phyloP scores from a whole-genome alignment of 164 flowering plant genomes.

The Nymphaea thermarum region DNA sequence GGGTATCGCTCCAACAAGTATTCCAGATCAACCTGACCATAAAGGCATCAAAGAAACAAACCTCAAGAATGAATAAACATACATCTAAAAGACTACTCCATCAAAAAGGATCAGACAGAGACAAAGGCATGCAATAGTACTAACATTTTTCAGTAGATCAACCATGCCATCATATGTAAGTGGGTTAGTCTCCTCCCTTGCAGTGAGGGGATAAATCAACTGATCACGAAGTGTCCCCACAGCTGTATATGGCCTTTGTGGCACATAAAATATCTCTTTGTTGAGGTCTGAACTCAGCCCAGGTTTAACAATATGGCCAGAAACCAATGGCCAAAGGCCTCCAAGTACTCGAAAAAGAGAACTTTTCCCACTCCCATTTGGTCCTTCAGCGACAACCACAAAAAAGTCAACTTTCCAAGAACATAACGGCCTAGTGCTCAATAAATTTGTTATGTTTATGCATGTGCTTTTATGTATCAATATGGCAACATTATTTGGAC shows the following conservation, averaged over 20 bases:
- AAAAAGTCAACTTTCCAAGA: no score
- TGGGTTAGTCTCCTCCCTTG: slow-evolving; percentile 58
- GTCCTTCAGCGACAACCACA: slow-evolving; percentile 35
- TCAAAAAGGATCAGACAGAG: background rate
- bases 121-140: background rate
- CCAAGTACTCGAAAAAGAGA: slow-evolving; percentile 98
- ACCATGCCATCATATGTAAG: slow-evolving; percentile 71
- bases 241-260: slow-evolving; percentile 97
- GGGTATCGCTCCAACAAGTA: slow-evolving; percentile 91
- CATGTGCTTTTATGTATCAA: no score
- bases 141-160: slow-evolving; percentile 87
- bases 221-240: slow-evolving; percentile 98
- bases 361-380: slow-evolving; percentile 99
- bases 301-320: slow-evolving; percentile 94
- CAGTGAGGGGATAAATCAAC: slow-evolving; percentile 93
- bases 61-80: background rate
- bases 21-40: slow-evolving; percentile 83
- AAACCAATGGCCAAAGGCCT: slow-evolving; percentile 95
- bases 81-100: background rate
- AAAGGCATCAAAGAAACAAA: background rate
- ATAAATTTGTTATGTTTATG: no score
- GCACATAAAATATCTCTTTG: slow-evolving; percentile 97
- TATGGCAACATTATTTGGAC: no score
- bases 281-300: slow-evolving; percentile 98
- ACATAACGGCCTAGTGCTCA: no score